Evolutionary conservation across 1,284 basidiomycete genomes (phyloP).

Genomic region (Austropuccinia psidii): DNA sequence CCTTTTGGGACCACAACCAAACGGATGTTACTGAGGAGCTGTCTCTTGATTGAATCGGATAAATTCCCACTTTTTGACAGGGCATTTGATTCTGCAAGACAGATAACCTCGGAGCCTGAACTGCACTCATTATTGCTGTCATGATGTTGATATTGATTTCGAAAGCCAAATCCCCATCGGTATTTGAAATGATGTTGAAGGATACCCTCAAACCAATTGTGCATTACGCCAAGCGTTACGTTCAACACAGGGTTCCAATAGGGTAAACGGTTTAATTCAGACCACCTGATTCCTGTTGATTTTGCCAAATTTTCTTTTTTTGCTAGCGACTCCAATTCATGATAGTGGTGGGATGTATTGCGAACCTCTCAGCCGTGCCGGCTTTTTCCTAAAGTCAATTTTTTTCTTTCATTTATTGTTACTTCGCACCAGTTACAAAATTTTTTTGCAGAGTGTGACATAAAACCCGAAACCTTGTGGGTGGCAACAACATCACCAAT

Average conservation of each 20-base stretch:
- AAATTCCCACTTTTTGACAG: neutral
- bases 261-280: neutral
- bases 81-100: neutral
- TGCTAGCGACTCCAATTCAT: neutral
- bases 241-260: constrained; percentile 13
- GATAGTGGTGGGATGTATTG: neutral
- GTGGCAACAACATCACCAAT: constrained; percentile 19
- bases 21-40: neutral
- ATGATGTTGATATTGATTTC: too few species aligned
- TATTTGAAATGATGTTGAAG: neutral
- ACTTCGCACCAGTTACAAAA: constrained; percentile 3
- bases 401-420: neutral
- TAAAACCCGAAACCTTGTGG: constrained; percentile 17
- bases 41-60: neutral
- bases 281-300: constrained; percentile 1
- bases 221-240: neutral
- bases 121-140: too few species aligned
- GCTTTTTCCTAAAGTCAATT: neutral
- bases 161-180: neutral
- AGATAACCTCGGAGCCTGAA: neutral
- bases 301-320: neutral
- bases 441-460: neutral
- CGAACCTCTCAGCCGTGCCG: neutral
- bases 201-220: constrained; percentile 21
- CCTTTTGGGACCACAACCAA: constrained; percentile 7